These are phyloP conservation scores for Calendula officinalis DNA, from an alignment of 129 eudicot species.

Conservation along the genomic window DNA sequence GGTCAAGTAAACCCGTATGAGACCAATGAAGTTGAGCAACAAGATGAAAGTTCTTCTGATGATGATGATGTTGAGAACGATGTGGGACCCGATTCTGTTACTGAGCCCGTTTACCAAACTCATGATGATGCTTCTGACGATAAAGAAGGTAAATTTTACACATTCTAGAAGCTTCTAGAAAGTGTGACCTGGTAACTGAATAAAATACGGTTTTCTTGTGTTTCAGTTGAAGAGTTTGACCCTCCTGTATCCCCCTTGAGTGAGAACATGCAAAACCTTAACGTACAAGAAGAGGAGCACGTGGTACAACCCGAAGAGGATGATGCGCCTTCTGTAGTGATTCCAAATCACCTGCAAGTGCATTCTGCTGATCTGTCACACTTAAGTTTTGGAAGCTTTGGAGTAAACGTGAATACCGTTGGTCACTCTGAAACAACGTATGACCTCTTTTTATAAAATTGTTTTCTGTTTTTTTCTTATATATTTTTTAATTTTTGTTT, in stretches of 20 bases:
- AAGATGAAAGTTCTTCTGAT: conserved; percentile 47
- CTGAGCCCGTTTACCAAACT: conserved; percentile 46
- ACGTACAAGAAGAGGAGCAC: conserved; percentile 51
- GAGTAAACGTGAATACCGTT: too few species aligned
- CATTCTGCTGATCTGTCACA: conserved; percentile 81
- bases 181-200: neutral
- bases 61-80: conserved; percentile 30
- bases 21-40: conserved; percentile 46
- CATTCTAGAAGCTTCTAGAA: neutral
- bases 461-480: neutral
- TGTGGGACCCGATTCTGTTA: conserved; percentile 38
- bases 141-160: conserved; percentile 50
- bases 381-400: conserved; percentile 92
- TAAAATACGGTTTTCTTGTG: neutral
- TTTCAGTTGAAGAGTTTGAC: conserved; percentile 54
- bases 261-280: conserved; percentile 57
- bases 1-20: conserved; percentile 43
- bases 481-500: neutral
- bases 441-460: conserved; percentile 1
- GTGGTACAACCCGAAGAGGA: conserved; percentile 44
- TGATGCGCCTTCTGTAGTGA: conserved; percentile 68
- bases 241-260: conserved; percentile 55
- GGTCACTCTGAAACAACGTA: conserved; percentile 68
- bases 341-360: conserved; percentile 89
- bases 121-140: conserved; percentile 44